Evolutionary conservation across 257 asterid genomes (phyloP).

Genomic region (Solanum paucissectum): DNA sequence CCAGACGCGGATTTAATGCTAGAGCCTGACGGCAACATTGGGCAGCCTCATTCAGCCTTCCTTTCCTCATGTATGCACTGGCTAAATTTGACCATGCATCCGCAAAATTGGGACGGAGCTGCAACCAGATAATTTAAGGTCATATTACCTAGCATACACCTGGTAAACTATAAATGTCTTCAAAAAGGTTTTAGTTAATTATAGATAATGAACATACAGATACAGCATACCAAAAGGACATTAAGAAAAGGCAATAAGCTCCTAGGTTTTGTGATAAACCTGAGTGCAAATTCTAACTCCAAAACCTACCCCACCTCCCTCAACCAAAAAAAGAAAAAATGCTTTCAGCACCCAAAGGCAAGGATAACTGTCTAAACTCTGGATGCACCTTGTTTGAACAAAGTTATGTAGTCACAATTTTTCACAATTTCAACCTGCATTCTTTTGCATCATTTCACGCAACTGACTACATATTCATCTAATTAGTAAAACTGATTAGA

Average conservation of each 20-base stretch:
- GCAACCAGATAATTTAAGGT: slow-evolving; percentile 18
- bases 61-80: slow-evolving; percentile 95
- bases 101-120: slow-evolving; percentile 99
- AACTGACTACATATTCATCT: not conserved
- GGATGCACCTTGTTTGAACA: not conserved
- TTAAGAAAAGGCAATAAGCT: not conserved
- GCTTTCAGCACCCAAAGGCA: not conserved
- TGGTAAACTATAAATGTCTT: not conserved
- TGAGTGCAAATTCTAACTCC: not conserved
- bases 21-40: slow-evolving; percentile 99
- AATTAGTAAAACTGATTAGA: not conserved
- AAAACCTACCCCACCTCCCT: not conserved
- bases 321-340: not conserved
- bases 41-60: slow-evolving; percentile 91
- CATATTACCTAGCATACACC: not conserved
- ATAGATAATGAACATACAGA: not conserved
- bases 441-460: not conserved
- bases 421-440: not conserved
- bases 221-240: not conserved
- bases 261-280: not conserved
- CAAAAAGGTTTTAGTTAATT: not conserved
- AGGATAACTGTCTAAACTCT: not conserved
- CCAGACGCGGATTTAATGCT: slow-evolving; percentile 81
- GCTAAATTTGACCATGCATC: slow-evolving; percentile 99
- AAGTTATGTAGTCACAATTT: not conserved